Conservation (phyloP, 352 stramenopile species). For the Phytophthora pseudosyringae region DNA sequence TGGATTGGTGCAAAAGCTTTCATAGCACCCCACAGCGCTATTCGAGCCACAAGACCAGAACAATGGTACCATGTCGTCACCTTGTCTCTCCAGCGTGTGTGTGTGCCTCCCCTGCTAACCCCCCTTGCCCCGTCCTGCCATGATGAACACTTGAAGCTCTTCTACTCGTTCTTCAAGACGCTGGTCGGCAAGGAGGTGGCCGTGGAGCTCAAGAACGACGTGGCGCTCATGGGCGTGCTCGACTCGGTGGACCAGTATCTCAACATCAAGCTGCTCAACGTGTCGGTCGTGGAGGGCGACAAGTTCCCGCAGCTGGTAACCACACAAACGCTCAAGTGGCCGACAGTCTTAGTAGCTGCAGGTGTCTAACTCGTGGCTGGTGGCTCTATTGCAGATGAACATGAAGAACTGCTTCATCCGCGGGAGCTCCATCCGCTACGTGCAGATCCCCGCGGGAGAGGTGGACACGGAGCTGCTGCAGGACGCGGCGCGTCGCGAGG, state of each 20-base stretch:
- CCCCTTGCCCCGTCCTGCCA: neutral
- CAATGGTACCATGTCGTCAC: conserved; percentile 24
- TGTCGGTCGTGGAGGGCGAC: conserved; percentile 95
- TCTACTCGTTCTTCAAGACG: conserved; percentile 99
- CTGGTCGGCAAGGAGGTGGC: conserved; percentile 97
- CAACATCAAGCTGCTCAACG: conserved; percentile 98
- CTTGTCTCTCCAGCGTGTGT: conserved; percentile 1
- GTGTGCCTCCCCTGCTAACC: conserved; percentile 2
- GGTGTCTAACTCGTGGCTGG: neutral
- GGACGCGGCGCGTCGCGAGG: conserved; percentile 73
- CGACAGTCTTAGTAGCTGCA: neutral
- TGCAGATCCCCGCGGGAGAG: conserved; percentile 96
- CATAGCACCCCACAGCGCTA: conserved; percentile 3
- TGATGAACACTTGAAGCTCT: conserved; percentile 74
- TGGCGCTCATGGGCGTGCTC: conserved; percentile 96
- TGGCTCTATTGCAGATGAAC: conserved; percentile 69
- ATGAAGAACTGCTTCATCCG: conserved; percentile 99
- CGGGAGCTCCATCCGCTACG: conserved; percentile 98
- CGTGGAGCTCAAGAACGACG: conserved; percentile 99
- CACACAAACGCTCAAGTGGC: neutral
- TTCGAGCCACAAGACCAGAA: conserved; percentile 14
- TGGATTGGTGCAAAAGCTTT: conserved; percentile 10
- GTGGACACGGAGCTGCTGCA: conserved; percentile 97
- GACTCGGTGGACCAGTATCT: conserved; percentile 99
- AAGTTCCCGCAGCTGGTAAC: conserved; percentile 96